These are phyloP conservation scores for Porphyrellus cyaneotinctus DNA, from an alignment of 768 basidiomycete species.

Conservation along the genomic window DNA sequence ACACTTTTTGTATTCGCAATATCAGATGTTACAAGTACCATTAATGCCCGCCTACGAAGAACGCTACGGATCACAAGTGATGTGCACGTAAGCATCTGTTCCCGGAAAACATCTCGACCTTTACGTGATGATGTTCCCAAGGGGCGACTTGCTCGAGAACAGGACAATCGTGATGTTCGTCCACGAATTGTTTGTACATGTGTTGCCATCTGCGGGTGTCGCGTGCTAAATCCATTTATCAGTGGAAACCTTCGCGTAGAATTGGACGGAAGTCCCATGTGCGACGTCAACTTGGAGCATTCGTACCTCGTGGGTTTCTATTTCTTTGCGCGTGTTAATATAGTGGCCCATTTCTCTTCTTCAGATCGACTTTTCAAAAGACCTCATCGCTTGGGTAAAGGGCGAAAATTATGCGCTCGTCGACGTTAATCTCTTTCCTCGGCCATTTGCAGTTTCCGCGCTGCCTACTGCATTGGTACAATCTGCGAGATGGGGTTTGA, in stretches of 20 bases:
- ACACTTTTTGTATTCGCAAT: constrained; percentile 69
- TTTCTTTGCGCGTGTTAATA: background rate
- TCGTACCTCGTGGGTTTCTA: constrained; percentile 68
- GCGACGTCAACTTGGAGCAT: constrained; percentile 72
- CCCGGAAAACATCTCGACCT: background rate
- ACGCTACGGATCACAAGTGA: constrained; percentile 76
- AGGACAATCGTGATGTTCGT: constrained; percentile 80
- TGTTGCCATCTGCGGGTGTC: background rate
- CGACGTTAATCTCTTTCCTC: constrained; percentile 82
- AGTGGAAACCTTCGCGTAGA: constrained; percentile 90
- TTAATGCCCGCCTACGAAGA: constrained; percentile 66
- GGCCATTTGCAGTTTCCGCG: constrained; percentile 39
- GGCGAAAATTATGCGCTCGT: constrained; percentile 65
- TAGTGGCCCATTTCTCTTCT: constrained; percentile 1
- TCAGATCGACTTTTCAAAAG: constrained; percentile 82
- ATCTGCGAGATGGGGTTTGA: background rate
- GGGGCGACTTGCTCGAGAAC: constrained; percentile 73
- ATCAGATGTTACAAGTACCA: constrained; percentile 79
- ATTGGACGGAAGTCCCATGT: constrained; percentile 65
- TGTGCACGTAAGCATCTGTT: constrained; percentile 77
- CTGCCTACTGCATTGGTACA: constrained; percentile 32
- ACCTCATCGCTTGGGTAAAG: constrained; percentile 74
- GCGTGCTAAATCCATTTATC: constrained; percentile 1
- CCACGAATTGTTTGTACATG: constrained; percentile 82
- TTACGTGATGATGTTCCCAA: constrained; percentile 29